Conservation (phyloP, 352 stramenopile species). For the Globisporangium takayamanum region DNA sequence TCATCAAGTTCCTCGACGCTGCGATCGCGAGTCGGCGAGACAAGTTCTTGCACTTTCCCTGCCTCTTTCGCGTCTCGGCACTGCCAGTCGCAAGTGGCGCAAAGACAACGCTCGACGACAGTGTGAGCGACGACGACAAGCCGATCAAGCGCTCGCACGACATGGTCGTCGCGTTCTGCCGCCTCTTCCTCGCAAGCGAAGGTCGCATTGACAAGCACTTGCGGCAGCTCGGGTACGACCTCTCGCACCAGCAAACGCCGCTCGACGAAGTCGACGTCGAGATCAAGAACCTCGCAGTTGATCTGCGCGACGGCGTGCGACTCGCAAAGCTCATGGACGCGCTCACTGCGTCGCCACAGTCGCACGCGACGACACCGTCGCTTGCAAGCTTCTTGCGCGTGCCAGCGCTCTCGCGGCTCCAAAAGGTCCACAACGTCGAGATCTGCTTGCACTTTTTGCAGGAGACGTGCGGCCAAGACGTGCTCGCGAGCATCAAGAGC, state of each 20-base stretch:
- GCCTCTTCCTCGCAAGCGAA: conserved; percentile 91
- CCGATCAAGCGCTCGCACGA: conserved; percentile 89
- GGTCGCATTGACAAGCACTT: conserved; percentile 94
- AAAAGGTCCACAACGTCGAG: conserved; percentile 96
- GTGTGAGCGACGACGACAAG: conserved; percentile 10
- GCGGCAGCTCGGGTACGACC: conserved; percentile 74
- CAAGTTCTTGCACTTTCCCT: conserved; percentile 78
- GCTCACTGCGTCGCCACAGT: conserved; percentile 36
- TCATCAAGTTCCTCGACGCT: conserved; percentile 91
- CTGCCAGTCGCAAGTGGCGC: conserved; percentile 6
- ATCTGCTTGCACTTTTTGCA: conserved; percentile 85
- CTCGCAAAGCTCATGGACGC: conserved; percentile 92
- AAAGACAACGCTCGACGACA: conserved; percentile 10
- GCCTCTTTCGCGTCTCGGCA: conserved; percentile 78
- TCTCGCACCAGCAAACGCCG: conserved; percentile 88
- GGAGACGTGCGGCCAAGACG: conserved; percentile 52
- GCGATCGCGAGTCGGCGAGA: conserved; percentile 70
- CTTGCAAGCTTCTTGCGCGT: conserved; percentile 88
- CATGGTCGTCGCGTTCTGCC: conserved; percentile 90
- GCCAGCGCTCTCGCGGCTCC: conserved; percentile 89
- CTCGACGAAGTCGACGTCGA: conserved; percentile 94
- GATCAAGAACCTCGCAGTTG: conserved; percentile 88
- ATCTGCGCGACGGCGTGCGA: conserved; percentile 95
- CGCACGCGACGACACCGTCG: conserved; percentile 11
- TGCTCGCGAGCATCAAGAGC: conserved; percentile 49